These are phyloP conservation scores for Leishmania braziliensis DNA, from an alignment of 208 protist genomes.

Conservation along the genomic window DNA sequence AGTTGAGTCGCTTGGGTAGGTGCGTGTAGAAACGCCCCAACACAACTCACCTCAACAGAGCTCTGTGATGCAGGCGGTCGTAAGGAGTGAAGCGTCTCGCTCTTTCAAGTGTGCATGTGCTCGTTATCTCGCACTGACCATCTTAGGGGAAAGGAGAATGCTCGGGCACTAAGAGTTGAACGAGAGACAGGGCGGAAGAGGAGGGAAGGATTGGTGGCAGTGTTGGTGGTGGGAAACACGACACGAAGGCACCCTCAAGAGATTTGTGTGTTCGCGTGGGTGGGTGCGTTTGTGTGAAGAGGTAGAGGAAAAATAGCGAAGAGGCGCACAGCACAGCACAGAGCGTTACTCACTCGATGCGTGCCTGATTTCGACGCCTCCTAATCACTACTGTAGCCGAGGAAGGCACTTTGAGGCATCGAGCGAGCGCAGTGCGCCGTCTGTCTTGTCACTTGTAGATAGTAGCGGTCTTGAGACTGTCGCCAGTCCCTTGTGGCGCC, in stretches of 20 bases:
- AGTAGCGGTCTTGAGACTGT: constrained; percentile 12
- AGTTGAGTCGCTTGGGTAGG: neutral
- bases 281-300: neutral
- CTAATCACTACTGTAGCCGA: neutral
- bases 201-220: neutral
- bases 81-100: neutral
- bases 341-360: neutral
- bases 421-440: neutral
- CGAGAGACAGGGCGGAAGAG: neutral
- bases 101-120: neutral
- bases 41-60: neutral
- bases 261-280: neutral
- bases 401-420: neutral
- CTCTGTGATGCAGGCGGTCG: neutral
- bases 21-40: neutral
- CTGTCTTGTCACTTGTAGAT: neutral
- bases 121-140: neutral
- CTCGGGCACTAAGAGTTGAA: neutral
- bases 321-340: neutral
- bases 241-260: neutral
- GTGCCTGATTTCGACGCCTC: neutral
- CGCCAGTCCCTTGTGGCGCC: constrained; percentile 30
- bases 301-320: neutral
- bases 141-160: neutral
- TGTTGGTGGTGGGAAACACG: neutral